Evolutionary conservation across 163 green algal genomes (phyloP).

Genomic region (Trebouxiophyceae sp.): DNA sequence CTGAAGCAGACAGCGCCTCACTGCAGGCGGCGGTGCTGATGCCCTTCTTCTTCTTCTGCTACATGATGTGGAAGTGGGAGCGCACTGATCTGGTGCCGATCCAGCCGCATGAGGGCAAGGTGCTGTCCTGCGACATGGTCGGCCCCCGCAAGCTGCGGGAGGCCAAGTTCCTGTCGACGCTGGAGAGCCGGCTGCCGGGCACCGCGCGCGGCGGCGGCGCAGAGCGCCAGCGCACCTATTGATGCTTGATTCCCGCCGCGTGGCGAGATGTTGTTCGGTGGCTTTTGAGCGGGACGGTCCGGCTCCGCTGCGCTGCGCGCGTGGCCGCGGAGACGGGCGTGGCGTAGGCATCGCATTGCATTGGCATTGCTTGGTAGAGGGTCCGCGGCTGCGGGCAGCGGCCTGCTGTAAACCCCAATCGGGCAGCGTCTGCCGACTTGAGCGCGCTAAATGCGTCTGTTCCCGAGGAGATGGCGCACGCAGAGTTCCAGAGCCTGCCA

Average conservation of each 20-base stretch:
- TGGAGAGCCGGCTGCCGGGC: conserved; percentile 9
- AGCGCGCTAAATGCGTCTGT: too few relatives aligned
- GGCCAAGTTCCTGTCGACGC: conserved; percentile 19
- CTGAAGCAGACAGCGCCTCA: neutral
- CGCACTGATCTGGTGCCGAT: conserved; percentile 43
- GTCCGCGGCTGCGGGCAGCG: too few relatives aligned
- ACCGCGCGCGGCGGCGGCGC: neutral
- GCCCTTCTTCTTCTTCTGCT: conserved; percentile 49
- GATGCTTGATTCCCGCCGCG: too few relatives aligned
- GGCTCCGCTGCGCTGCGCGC: too few relatives aligned
- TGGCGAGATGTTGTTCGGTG: too few relatives aligned
- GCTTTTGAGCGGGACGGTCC: too few relatives aligned
- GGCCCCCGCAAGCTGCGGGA: conserved; percentile 16
- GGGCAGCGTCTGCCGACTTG: too few relatives aligned
- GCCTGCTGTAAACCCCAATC: too few relatives aligned
- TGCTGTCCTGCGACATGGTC: conserved; percentile 2
- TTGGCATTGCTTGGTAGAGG: too few relatives aligned
- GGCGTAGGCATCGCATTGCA: too few relatives aligned
- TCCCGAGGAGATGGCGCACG: neutral
- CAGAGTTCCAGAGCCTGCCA: neutral
- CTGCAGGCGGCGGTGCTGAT: conserved; percentile 35
- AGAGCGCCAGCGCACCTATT: too few relatives aligned
- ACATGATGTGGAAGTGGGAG: conserved; percentile 46
- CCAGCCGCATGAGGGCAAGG: conserved; percentile 16
- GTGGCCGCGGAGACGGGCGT: too few relatives aligned